Evolutionary conservation across 495 filamentous ascomycete species (phyloP).

Genomic region (Trichoderma parareesei): DNA sequence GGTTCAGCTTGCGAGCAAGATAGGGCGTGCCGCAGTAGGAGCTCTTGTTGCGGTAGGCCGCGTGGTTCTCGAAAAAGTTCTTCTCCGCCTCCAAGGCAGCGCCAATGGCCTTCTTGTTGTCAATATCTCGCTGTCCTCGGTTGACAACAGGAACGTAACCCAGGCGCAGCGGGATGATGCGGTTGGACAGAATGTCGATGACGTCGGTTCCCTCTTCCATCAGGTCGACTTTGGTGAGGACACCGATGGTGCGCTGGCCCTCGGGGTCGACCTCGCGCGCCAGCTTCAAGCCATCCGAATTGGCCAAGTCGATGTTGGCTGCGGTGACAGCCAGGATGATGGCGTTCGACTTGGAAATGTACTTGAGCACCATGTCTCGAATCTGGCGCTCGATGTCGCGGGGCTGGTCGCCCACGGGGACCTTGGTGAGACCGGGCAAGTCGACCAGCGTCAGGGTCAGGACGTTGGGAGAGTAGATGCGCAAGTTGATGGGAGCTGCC

Average conservation of each 20-base stretch:
- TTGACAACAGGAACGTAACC: slow-evolving; percentile 99
- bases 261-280: slow-evolving; percentile 97
- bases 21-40: slow-evolving; percentile 98
- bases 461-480: slow-evolving; percentile 97
- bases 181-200: slow-evolving; percentile 96
- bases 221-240: slow-evolving; percentile 96
- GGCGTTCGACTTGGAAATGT: slow-evolving; percentile 95
- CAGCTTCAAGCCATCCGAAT: slow-evolving; percentile 95
- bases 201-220: slow-evolving; percentile 99
- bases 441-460: slow-evolving; percentile 96
- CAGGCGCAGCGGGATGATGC: slow-evolving; percentile 90
- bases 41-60: slow-evolving; percentile 96
- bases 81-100: slow-evolving; percentile 90
- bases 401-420: slow-evolving; percentile 96
- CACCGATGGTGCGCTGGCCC: slow-evolving; percentile 96
- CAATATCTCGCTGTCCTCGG: slow-evolving; percentile 96
- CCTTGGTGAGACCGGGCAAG: slow-evolving; percentile 93
- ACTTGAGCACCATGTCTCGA: slow-evolving; percentile 96
- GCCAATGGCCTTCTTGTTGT: slow-evolving; percentile 91
- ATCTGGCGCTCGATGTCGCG: slow-evolving; percentile 98
- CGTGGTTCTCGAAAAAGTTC: slow-evolving; percentile 97
- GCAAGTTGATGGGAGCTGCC: slow-evolving; percentile 88
- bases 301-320: slow-evolving; percentile 95
- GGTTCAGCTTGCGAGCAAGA: slow-evolving; percentile 89
- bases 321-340: slow-evolving; percentile 96